Conservation (phyloP, 2,329 filamentous ascomycete species). For the Talaromyces amestolkiae region DNA sequence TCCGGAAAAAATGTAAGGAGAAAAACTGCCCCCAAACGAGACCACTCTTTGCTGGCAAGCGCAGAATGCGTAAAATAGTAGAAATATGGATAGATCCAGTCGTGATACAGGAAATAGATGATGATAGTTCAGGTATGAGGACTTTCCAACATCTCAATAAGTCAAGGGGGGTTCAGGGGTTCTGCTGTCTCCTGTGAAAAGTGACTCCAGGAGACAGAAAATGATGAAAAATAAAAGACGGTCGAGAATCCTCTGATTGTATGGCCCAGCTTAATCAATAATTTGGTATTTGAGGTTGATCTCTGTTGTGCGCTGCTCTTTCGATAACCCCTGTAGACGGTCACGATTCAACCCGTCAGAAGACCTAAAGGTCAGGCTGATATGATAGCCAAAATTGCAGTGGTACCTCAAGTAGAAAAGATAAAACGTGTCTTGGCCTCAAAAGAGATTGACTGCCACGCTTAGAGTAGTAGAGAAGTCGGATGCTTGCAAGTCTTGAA, state of each 20-base stretch:
- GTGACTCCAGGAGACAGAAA: background rate
- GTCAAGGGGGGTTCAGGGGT: conserved; percentile 17
- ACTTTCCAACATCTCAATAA: background rate
- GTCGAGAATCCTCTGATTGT: background rate
- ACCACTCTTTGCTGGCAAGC: background rate
- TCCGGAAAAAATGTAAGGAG: conserved; percentile 24
- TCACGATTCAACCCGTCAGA: background rate
- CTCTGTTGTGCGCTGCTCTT: background rate
- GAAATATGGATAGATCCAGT: conserved; percentile 1
- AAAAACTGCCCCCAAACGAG: conserved; percentile 19
- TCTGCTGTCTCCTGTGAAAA: conserved; percentile 5
- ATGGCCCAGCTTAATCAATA: background rate
- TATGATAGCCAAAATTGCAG: background rate
- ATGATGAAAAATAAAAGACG: background rate
- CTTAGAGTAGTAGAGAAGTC: background rate
- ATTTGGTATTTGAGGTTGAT: background rate
- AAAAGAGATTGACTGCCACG: background rate
- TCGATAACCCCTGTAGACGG: background rate
- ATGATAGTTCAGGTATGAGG: background rate
- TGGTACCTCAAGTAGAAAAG: background rate
- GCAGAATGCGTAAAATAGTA: background rate
- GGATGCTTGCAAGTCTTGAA: background rate
- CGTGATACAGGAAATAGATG: background rate
- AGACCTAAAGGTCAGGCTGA: background rate
- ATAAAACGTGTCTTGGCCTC: background rate